A percentile compares a stretch with the other conserved stretches of the same genome.
Conservation (phyloP, 2,329 filamentous ascomycete species). For the Fusarium fujikuroi region DNA sequence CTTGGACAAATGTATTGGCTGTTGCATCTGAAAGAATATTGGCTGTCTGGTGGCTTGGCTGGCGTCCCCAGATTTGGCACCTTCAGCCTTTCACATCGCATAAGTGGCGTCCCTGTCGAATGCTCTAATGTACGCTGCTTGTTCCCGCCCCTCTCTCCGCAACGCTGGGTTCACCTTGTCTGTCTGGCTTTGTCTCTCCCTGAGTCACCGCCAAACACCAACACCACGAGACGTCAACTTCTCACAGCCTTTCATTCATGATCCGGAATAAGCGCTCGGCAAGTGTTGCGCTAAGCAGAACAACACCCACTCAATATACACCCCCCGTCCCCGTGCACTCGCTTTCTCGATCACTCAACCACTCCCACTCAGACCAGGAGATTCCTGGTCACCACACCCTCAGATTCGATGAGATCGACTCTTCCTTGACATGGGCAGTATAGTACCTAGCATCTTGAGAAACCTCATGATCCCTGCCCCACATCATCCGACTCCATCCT, state of each 20-base stretch:
- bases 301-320: conserved; percentile 29
- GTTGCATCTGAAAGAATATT: conserved; percentile 1
- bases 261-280: conserved; percentile 34
- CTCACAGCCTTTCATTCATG: neutral
- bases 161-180: conserved; percentile 23
- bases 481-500: conserved; percentile 43
- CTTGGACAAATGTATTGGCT: conserved; percentile 24
- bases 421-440: conserved; percentile 35
- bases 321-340: conserved; percentile 32
- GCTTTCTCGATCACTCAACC: conserved; percentile 24
- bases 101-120: conserved; percentile 38
- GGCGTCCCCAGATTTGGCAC: conserved; percentile 31
- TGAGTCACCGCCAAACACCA: conserved; percentile 16
- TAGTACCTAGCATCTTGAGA: conserved; percentile 36
- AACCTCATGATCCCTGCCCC: conserved; percentile 47
- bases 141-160: conserved; percentile 32
- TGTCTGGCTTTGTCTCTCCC: conserved; percentile 23
- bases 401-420: conserved; percentile 38
- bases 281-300: conserved; percentile 34
- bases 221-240: conserved; percentile 24
- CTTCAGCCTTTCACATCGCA: conserved; percentile 29
- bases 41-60: conserved; percentile 37
- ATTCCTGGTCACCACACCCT: conserved; percentile 39
- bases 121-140: conserved; percentile 19
- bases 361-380: conserved; percentile 17